These are phyloP conservation scores for Fraxinus anomala DNA, from an alignment of 257 asterid species.

Conservation along the genomic window DNA sequence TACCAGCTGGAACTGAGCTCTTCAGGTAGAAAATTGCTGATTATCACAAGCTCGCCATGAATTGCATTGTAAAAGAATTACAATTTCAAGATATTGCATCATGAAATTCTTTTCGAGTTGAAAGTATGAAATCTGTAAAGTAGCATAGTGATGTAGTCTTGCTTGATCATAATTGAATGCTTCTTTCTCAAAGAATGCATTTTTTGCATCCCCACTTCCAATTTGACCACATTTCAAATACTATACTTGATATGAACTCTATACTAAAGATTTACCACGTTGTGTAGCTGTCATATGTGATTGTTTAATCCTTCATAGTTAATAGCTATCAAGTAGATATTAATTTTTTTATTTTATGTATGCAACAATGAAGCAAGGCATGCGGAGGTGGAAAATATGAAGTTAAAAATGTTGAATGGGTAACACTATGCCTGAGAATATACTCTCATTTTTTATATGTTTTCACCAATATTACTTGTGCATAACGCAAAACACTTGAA, in stretches of 20 bases:
- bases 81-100: neutral
- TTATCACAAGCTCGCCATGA: neutral
- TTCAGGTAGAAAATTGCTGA: conserved; percentile 58
- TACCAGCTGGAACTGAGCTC: conserved; percentile 83
- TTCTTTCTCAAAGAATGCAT: neutral
- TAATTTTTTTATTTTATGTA: neutral
- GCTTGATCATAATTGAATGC: neutral
- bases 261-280: neutral
- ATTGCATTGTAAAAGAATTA: neutral
- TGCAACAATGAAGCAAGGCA: neutral
- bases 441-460: neutral
- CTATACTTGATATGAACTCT: neutral
- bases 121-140: neutral
- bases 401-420: neutral
- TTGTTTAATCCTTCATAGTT: neutral
- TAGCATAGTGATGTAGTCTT: neutral
- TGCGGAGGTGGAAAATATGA: neutral
- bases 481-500: neutral
- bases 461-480: neutral
- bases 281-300: neutral
- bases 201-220: neutral
- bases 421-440: neutral
- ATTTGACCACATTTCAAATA: neutral
- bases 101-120: neutral
- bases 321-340: neutral